Conservation (phyloP, 2,329 filamentous ascomycete species). For the Leptographium wingfieldii region DNA sequence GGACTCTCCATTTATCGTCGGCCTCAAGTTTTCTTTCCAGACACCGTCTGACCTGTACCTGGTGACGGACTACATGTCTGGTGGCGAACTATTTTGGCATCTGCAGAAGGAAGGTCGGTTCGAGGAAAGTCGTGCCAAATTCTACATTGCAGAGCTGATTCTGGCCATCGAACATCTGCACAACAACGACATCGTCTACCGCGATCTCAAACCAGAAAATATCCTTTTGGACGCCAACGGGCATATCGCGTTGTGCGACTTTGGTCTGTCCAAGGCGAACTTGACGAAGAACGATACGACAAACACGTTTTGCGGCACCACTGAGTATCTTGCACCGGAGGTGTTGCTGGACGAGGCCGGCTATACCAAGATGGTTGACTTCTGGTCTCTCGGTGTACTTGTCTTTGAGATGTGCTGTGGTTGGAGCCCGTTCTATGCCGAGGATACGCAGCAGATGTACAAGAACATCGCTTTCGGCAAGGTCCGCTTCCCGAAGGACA, state of each 20-base stretch:
- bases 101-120: constrained; percentile 94
- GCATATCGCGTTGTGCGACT: constrained; percentile 95
- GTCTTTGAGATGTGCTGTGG: constrained; percentile 99
- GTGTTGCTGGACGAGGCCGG: constrained; percentile 91
- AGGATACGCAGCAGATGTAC: constrained; percentile 99
- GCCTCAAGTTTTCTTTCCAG: constrained; percentile 97
- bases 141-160: constrained; percentile 97
- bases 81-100: constrained; percentile 97
- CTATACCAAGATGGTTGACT: constrained; percentile 99
- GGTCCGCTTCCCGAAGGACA: constrained; percentile 89
- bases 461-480: constrained; percentile 99
- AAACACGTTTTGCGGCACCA: constrained; percentile 97
- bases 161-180: constrained; percentile 90
- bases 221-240: constrained; percentile 94
- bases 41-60: constrained; percentile 92
- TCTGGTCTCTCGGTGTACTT: constrained; percentile 94
- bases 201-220: constrained; percentile 95
- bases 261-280: constrained; percentile 94
- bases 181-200: constrained; percentile 94
- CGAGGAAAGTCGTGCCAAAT: constrained; percentile 87
- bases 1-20: constrained; percentile 94
- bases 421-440: constrained; percentile 97
- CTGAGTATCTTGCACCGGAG: constrained; percentile 92
- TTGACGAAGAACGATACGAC: constrained; percentile 94
- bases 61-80: constrained; percentile 99